Evolutionary conservation across 2,329 filamentous ascomycete species (phyloP).

Genomic region (Coniochaeta sp.): DNA sequence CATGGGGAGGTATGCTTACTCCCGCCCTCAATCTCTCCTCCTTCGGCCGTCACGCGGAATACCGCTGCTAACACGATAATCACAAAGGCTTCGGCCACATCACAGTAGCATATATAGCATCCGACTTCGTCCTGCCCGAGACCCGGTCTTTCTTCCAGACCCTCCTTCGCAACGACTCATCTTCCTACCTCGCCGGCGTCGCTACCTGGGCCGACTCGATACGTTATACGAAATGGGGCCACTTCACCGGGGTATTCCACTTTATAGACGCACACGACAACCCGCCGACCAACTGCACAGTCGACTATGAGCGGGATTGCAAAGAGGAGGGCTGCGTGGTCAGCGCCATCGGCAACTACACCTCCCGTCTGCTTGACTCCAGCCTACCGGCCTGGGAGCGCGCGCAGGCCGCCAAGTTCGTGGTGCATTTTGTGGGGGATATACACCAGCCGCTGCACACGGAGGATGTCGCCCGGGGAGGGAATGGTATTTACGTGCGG

Average conservation of each 20-base stretch:
- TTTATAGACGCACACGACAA: slow-evolving; percentile 62
- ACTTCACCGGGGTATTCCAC: slow-evolving; percentile 56
- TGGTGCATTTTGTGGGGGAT: slow-evolving; percentile 62
- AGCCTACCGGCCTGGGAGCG: slow-evolving; percentile 35
- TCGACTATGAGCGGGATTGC: slow-evolving; percentile 55
- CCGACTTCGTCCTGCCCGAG: slow-evolving; percentile 47
- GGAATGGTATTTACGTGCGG: slow-evolving; percentile 59
- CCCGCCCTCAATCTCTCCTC: neutral
- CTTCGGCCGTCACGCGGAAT: neutral
- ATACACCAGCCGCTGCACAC: slow-evolving; percentile 63
- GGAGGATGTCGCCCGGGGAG: slow-evolving; percentile 56
- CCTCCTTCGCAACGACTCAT: slow-evolving; percentile 45
- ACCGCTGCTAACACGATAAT: neutral
- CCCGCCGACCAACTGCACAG: slow-evolving; percentile 48
- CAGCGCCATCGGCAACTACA: slow-evolving; percentile 53
- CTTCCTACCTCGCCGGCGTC: slow-evolving; percentile 53
- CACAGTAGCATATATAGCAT: slow-evolving; percentile 56
- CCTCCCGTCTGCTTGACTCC: slow-evolving; percentile 41
- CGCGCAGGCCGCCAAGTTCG: slow-evolving; percentile 56
- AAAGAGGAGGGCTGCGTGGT: slow-evolving; percentile 55
- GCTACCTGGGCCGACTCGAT: slow-evolving; percentile 62
- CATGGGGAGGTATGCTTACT: slow-evolving; percentile 32
- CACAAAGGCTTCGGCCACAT: slow-evolving; percentile 53
- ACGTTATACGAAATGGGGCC: slow-evolving; percentile 55
- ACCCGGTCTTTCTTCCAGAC: slow-evolving; percentile 50